Conservation (phyloP, 1,284 basidiomycete species). For the Fomitiporia mediterranea region DNA sequence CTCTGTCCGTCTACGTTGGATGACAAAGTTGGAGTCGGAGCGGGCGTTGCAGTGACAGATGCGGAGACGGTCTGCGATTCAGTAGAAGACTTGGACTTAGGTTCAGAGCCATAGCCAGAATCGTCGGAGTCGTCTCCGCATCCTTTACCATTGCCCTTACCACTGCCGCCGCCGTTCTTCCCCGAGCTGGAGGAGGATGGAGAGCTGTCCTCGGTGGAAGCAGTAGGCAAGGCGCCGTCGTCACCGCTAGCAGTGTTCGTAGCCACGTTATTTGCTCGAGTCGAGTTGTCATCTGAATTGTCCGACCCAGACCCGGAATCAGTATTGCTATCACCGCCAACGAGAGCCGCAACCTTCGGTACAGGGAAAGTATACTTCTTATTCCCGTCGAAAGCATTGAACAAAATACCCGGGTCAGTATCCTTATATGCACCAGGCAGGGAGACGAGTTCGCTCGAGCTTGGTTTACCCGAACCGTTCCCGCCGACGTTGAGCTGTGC, state of each 20-base stretch:
- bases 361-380: constrained; percentile 13
- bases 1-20: neutral
- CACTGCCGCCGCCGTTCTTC: too few relatives aligned
- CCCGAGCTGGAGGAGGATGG: too few relatives aligned
- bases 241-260: too few relatives aligned
- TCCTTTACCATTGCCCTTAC: too few relatives aligned
- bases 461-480: constrained; percentile 40
- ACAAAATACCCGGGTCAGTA: constrained; percentile 55
- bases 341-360: constrained; percentile 3
- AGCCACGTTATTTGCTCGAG: too few relatives aligned
- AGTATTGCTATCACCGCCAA: neutral
- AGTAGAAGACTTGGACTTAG: too few relatives aligned
- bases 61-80: neutral
- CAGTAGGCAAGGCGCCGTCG: too few relatives aligned
- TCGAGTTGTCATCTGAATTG: neutral
- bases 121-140: too few relatives aligned
- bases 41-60: neutral
- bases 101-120: too few relatives aligned
- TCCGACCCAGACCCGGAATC: neutral
- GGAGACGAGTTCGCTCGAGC: constrained; percentile 42
- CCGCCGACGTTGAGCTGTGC: constrained; percentile 56
- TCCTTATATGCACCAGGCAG: constrained; percentile 64
- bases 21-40: too few relatives aligned
- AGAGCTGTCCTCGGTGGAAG: too few relatives aligned
- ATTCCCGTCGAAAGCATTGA: constrained; percentile 35